These are phyloP conservation scores for Exsudoporus frostii DNA, from an alignment of 768 basidiomycete species.

Conservation along the genomic window DNA sequence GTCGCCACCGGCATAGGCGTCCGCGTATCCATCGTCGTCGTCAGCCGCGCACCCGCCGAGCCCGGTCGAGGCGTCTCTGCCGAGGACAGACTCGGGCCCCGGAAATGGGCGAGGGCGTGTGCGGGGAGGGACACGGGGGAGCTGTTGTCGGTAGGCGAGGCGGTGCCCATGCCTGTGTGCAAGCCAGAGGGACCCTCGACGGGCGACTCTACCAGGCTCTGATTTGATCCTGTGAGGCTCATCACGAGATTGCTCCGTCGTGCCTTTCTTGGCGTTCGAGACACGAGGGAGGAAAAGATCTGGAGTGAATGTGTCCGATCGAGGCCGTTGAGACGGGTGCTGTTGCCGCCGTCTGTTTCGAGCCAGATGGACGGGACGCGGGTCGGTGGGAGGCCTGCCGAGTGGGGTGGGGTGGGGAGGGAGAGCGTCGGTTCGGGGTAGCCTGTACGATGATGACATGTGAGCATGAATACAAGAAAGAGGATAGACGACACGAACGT, in stretches of 20 bases:
- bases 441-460: not conserved
- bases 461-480: not conserved
- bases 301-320: constrained; percentile 23
- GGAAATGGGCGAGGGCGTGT: not conserved
- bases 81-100: not conserved
- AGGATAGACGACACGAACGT: constrained; percentile 3
- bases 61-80: constrained; percentile 13
- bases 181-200: not conserved
- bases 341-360: constrained; percentile 35
- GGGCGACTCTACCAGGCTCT: not conserved
- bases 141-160: constrained; percentile 6
- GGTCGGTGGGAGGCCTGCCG: constrained; percentile 18
- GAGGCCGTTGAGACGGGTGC: constrained; percentile 11
- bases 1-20: not conserved
- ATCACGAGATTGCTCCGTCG: constrained; percentile 29
- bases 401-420: constrained; percentile 22
- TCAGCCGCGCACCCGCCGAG: constrained; percentile 23
- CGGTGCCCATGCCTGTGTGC: not conserved
- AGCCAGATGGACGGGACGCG: constrained; percentile 51
- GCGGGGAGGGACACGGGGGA: constrained; percentile 20
- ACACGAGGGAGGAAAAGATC: constrained; percentile 17
- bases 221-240: constrained; percentile 16
- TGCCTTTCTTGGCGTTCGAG: not conserved
- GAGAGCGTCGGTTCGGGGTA: constrained; percentile 10
- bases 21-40: constrained; percentile 3